These are phyloP conservation scores for Candida vartiovaarae DNA, from an alignment of 805 yeast species.

Conservation along the genomic window DNA sequence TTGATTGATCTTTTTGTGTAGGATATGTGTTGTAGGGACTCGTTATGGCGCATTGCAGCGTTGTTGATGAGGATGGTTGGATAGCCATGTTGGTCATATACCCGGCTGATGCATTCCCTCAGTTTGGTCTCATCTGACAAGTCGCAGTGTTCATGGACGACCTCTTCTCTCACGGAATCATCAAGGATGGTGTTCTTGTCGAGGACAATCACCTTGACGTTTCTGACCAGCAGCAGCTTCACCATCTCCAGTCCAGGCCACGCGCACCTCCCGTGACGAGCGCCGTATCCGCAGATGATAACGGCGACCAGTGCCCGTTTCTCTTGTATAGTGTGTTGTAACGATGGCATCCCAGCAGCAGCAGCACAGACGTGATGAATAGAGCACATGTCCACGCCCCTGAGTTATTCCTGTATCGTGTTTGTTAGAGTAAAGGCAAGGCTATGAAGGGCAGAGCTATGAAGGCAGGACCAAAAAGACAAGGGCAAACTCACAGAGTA, in stretches of 20 bases:
- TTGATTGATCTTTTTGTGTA: conserved; percentile 46
- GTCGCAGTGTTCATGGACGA: conserved; percentile 55
- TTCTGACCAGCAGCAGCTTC: conserved; percentile 11
- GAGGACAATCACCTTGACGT: conserved; percentile 21
- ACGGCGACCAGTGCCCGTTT: conserved; percentile 16
- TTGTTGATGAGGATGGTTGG: conserved; percentile 71
- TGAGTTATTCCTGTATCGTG: no score
- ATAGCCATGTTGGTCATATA: conserved; percentile 39
- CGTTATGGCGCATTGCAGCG: conserved; percentile 65
- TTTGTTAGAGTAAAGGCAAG: no score
- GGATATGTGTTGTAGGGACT: conserved; percentile 40
- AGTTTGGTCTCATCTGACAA: conserved; percentile 46
- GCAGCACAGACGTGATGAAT: no score
- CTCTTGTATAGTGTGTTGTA: conserved; percentile 11
- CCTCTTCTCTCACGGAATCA: conserved; percentile 16
- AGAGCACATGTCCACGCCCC: no score
- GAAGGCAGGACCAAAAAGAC: no score
- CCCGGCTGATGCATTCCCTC: conserved; percentile 28
- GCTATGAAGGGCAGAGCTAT: no score
- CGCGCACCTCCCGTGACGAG: conserved; percentile 33
- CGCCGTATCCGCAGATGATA: conserved; percentile 14
- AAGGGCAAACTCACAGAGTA: no score
- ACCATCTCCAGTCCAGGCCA: conserved; percentile 28
- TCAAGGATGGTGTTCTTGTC: conserved; percentile 20
- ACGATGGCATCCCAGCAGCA: no score